phyloP scores from a whole-genome alignment of 352 stramenopile genomes.

The Pythium periplocum region DNA sequence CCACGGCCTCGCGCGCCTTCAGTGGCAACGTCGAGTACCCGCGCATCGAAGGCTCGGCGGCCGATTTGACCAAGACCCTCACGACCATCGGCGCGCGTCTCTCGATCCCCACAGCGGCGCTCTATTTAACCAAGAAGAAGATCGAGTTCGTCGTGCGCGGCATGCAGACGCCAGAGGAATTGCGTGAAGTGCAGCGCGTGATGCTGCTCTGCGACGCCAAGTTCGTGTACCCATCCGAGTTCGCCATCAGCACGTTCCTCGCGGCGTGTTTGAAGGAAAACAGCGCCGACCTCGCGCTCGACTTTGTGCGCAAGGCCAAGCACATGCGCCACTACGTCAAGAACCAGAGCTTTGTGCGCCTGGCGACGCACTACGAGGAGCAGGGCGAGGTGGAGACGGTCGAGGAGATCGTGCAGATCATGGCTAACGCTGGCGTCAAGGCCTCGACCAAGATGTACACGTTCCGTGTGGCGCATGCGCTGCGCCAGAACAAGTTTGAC shows the following conservation, averaged over 20 bases:
- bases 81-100: slow-evolving; percentile 66
- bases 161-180: slow-evolving; percentile 70
- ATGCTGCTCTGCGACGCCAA: slow-evolving; percentile 77
- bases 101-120: slow-evolving; percentile 69
- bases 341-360: slow-evolving; percentile 70
- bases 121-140: slow-evolving; percentile 81
- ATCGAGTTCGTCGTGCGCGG: slow-evolving; percentile 79
- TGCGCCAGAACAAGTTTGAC: slow-evolving; percentile 51
- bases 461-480: slow-evolving; percentile 67
- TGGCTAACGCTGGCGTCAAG: slow-evolving; percentile 38
- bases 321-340: slow-evolving; percentile 74
- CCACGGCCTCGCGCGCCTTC: slow-evolving; percentile 35
- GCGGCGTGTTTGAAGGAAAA: slow-evolving; percentile 55
- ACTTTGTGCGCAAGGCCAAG: slow-evolving; percentile 63
- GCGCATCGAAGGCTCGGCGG: slow-evolving; percentile 66
- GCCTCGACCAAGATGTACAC: slow-evolving; percentile 69
- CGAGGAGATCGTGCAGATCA: slow-evolving; percentile 52
- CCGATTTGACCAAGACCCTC: slow-evolving; percentile 63
- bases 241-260: slow-evolving; percentile 63
- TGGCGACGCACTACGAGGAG: slow-evolving; percentile 59
- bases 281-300: slow-evolving; percentile 52
- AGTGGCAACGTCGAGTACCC: slow-evolving; percentile 83
- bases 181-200: slow-evolving; percentile 60
- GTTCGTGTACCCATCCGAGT: slow-evolving; percentile 62
- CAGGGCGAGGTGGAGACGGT: slow-evolving; percentile 50